Conservation (phyloP, 1,284 basidiomycete species). For the Athelia psychrophila region DNA sequence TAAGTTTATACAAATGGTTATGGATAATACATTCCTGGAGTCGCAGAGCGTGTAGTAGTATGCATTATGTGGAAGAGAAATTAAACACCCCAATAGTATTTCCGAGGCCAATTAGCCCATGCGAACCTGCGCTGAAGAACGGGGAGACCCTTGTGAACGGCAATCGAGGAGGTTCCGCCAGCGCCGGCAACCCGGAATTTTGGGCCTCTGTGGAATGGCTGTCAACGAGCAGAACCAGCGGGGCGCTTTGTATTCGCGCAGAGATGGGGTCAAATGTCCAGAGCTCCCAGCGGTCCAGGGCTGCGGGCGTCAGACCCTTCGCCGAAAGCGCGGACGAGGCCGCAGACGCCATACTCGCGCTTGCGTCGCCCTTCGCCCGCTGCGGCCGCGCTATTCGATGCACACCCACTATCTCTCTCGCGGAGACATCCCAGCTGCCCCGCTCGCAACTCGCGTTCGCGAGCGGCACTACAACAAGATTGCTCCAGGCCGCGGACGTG, state of each 20-base stretch:
- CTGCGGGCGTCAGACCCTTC: conserved; percentile 54
- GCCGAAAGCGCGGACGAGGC: conserved; percentile 18
- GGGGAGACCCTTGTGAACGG: conserved; percentile 77
- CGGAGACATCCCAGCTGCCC: conserved; percentile 68
- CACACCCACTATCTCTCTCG: conserved; percentile 58
- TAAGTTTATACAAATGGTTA: no score
- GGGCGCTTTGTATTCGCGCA: conserved; percentile 44
- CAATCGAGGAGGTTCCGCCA: conserved; percentile 49
- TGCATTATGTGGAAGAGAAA: conserved; percentile 20
- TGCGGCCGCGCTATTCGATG: conserved; percentile 54
- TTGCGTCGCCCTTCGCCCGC: conserved; percentile 21
- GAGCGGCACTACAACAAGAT: conserved; percentile 50
- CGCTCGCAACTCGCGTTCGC: conserved; percentile 63
- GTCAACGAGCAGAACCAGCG: conserved; percentile 43
- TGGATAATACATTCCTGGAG: no score
- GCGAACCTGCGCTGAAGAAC: conserved; percentile 45
- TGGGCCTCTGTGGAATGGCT: conserved; percentile 11
- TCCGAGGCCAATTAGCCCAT: conserved; percentile 71
- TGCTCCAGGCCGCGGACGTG: conserved; percentile 45
- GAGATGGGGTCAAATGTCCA: conserved; percentile 69
- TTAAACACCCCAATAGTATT: conserved; percentile 73
- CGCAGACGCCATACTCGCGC: conserved; percentile 5
- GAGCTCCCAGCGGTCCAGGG: conserved; percentile 76
- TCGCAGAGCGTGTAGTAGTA: neutral
- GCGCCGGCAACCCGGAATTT: conserved; percentile 5